A percentile compares a stretch with the other conserved stretches of the same genome.
Conservation (phyloP, 1,139 yeast species). For the Protomyces inundatus region DNA sequence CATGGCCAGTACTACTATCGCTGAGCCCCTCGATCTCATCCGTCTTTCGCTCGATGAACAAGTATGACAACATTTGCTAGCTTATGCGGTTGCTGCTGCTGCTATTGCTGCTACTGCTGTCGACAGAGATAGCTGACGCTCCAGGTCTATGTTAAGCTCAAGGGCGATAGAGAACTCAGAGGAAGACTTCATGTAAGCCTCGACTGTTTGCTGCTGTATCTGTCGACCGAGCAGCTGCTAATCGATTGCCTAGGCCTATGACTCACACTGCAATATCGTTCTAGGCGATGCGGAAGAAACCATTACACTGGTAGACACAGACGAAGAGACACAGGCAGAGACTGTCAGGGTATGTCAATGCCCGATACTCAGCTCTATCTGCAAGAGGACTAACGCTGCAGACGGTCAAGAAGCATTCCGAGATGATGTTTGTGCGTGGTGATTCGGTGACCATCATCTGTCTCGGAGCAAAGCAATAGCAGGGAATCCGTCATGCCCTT, state of each 20-base stretch:
- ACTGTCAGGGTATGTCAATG: conserved; percentile 40
- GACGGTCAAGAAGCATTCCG: conserved; percentile 60
- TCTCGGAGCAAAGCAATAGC: conserved; percentile 9
- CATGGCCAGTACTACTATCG: conserved; percentile 20
- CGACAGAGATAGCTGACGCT: neutral
- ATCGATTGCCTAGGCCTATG: conserved; percentile 13
- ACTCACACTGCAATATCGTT: conserved; percentile 56
- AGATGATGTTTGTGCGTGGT: conserved; percentile 93
- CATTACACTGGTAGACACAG: conserved; percentile 54
- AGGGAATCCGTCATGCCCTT: no score
- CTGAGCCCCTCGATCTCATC: conserved; percentile 78
- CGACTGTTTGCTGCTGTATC: no score
- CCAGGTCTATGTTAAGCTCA: conserved; percentile 73
- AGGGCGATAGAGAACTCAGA: conserved; percentile 91
- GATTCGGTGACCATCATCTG: conserved; percentile 23
- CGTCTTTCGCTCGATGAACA: conserved; percentile 78
- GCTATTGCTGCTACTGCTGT: neutral
- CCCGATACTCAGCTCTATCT: conserved; percentile 6
- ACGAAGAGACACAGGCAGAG: conserved; percentile 36
- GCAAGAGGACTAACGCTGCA: conserved; percentile 27
- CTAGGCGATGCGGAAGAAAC: conserved; percentile 89
- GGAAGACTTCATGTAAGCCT: conserved; percentile 67
- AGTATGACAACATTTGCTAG: neutral
- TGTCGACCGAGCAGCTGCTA: conserved; percentile 31
- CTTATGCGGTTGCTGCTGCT: neutral